These are phyloP conservation scores for Xylariomycetidae sp. DNA, from an alignment of 2,329 filamentous ascomycete genomes.

Conservation along the genomic window DNA sequence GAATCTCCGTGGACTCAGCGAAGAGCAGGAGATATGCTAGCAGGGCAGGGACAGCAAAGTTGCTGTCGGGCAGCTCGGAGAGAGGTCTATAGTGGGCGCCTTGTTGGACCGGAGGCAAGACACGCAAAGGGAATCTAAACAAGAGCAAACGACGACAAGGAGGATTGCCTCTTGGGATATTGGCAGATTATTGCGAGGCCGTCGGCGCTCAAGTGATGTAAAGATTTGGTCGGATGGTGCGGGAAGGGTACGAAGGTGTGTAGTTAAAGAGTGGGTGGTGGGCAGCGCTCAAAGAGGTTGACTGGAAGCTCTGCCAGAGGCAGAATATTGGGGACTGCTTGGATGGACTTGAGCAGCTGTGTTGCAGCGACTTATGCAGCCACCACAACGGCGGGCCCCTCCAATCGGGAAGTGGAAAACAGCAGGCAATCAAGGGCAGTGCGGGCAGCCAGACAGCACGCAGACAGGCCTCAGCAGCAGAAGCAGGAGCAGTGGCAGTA, in stretches of 20 bases:
- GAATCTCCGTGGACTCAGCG: constrained; percentile 32
- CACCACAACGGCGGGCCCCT: too few relatives aligned
- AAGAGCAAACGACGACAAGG: constrained; percentile 2
- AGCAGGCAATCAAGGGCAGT: too few relatives aligned
- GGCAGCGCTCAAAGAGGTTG: neutral
- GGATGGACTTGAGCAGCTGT: constrained; percentile 1
- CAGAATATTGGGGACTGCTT: constrained; percentile 1
- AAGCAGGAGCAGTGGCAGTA: too few relatives aligned
- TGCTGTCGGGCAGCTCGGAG: constrained; percentile 3
- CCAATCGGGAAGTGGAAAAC: too few relatives aligned
- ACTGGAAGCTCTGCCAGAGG: neutral
- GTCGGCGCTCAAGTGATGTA: too few relatives aligned
- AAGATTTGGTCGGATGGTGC: neutral
- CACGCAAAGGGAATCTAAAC: too few relatives aligned
- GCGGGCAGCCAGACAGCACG: too few relatives aligned
- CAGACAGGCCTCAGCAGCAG: too few relatives aligned
- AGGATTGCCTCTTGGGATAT: too few relatives aligned
- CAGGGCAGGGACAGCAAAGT: neutral
- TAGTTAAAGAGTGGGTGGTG: neutral
- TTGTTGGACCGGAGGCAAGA: too few relatives aligned
- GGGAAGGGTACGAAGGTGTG: neutral
- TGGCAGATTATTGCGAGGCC: neutral
- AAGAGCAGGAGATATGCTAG: constrained; percentile 32
- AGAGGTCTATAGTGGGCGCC: neutral
- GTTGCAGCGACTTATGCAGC: too few relatives aligned